phyloP scores from a whole-genome alignment of 352 stramenopile species.

The Aphanomyces invadans region DNA sequence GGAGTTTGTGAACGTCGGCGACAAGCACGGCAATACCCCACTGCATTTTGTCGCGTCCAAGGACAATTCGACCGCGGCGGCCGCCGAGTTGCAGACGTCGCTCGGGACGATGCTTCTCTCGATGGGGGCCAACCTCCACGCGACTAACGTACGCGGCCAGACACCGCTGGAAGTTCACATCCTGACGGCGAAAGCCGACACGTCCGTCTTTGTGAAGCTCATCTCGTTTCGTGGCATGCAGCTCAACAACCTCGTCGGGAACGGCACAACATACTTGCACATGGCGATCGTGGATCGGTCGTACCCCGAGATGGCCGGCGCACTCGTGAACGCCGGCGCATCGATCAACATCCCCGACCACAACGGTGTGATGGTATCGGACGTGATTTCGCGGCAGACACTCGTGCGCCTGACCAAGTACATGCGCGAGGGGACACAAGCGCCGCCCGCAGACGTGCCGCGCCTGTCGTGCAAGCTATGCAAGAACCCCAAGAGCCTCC shows the following conservation, averaged over 20 bases:
- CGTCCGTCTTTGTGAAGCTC: conserved; percentile 37
- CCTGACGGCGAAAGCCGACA: conserved; percentile 58
- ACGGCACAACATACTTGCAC: conserved; percentile 70
- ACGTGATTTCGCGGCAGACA: conserved; percentile 64
- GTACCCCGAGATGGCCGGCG: conserved; percentile 52
- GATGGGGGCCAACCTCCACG: conserved; percentile 48
- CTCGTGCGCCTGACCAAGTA: conserved; percentile 68
- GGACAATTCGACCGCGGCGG: too few relatives aligned
- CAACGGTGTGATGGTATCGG: conserved; percentile 69
- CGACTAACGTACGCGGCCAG: conserved; percentile 71
- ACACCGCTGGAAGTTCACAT: conserved; percentile 81
- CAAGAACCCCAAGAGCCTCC: conserved; percentile 62
- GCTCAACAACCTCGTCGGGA: conserved; percentile 60
- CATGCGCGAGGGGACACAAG: conserved; percentile 71
- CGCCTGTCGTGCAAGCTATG: conserved; percentile 76
- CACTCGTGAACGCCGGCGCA: conserved; percentile 58
- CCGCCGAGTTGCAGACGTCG: conserved; percentile 33
- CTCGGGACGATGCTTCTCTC: conserved; percentile 65
- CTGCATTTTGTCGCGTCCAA: conserved; percentile 75
- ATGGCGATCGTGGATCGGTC: conserved; percentile 59
- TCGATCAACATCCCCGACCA: conserved; percentile 80
- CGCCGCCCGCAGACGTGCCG: conserved; percentile 41
- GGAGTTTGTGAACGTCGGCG: conserved; percentile 66
- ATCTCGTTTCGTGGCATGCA: conserved; percentile 36
- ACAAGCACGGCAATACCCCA: conserved; percentile 72